A percentile compares a stretch with the other conserved stretches of the same genome.
These are phyloP conservation scores for Marasmius oreades DNA, from an alignment of 1,284 basidiomycete genomes.

Conservation along the genomic window DNA sequence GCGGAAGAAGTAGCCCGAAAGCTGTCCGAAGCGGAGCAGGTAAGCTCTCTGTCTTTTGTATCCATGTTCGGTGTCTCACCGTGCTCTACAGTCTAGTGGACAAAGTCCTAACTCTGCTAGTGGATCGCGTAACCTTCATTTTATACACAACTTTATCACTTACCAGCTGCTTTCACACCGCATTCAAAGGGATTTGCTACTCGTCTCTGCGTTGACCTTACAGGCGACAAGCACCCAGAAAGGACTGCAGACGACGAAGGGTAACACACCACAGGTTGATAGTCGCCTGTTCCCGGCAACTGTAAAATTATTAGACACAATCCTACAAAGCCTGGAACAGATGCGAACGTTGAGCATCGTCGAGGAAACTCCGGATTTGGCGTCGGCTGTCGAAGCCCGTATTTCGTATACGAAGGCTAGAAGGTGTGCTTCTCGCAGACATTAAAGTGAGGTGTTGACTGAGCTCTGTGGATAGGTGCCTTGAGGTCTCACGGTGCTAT, in stretches of 20 bases:
- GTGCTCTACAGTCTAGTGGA: constrained; percentile 36
- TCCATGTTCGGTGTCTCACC: not conserved
- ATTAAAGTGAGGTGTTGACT: not conserved
- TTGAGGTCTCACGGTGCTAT: constrained; percentile 72
- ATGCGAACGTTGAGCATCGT: constrained; percentile 82
- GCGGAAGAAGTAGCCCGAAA: constrained; percentile 82
- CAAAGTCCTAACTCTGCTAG: constrained; percentile 34
- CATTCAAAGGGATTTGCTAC: constrained; percentile 84
- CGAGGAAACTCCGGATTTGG: constrained; percentile 82
- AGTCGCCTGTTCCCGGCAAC: constrained; percentile 74
- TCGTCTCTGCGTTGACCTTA: constrained; percentile 65
- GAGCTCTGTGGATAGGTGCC: constrained; percentile 41
- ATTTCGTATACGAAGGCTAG: constrained; percentile 72
- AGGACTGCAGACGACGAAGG: constrained; percentile 31
- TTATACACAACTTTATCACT: constrained; percentile 83
- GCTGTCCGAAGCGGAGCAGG: constrained; percentile 78
- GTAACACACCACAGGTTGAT: constrained; percentile 53
- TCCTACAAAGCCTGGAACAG: constrained; percentile 80
- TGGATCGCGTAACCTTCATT: constrained; percentile 68
- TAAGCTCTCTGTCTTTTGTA: constrained; percentile 25
- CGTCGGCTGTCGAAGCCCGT: constrained; percentile 72
- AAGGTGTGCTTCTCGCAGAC: constrained; percentile 41
- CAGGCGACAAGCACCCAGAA: constrained; percentile 27
- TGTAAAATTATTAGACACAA: constrained; percentile 84
- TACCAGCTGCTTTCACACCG: constrained; percentile 85